These are phyloP conservation scores for Atkinsonella texensis DNA, from an alignment of 2,329 filamentous ascomycete species.

Conservation along the genomic window DNA sequence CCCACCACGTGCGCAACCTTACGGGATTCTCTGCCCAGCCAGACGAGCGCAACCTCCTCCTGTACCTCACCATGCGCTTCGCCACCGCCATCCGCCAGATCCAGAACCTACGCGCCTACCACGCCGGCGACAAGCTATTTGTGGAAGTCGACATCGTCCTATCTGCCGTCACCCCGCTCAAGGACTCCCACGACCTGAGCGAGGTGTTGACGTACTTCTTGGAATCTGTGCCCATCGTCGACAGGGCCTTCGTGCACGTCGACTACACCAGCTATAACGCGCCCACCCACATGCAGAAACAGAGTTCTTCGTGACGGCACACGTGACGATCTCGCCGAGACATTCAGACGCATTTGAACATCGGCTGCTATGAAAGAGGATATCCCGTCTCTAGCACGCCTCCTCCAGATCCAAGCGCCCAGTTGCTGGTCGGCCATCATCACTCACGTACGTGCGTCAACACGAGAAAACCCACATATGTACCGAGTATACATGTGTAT, in stretches of 20 bases:
- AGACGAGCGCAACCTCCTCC: conserved; percentile 70
- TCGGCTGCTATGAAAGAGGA: background rate
- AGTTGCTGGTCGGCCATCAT: no score
- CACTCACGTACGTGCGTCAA: no score
- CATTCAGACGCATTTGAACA: background rate
- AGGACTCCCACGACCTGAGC: conserved; percentile 69
- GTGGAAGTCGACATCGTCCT: conserved; percentile 75
- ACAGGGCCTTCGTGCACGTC: conserved; percentile 57
- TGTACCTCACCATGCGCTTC: conserved; percentile 91
- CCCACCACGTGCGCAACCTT: conserved; percentile 68
- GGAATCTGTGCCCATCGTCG: conserved; percentile 71
- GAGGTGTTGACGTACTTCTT: conserved; percentile 74
- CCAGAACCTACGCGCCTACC: conserved; percentile 74
- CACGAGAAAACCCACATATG: no score
- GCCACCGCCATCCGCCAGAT: conserved; percentile 79
- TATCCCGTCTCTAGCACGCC: no score
- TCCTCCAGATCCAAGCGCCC: no score
- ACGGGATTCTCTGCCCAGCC: conserved; percentile 68
- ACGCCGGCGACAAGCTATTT: conserved; percentile 74
- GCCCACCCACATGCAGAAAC: conserved; percentile 43
- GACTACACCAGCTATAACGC: conserved; percentile 52
- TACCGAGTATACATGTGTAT: no score
- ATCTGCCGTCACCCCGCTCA: conserved; percentile 60
- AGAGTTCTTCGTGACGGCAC: conserved; percentile 9
- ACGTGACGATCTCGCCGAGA: no score